A percentile compares a stretch with the other conserved stretches of the same genome.
phyloP scores from a whole-genome alignment of 805 yeast species.

The Kregervanrija pseudodelftensis region DNA sequence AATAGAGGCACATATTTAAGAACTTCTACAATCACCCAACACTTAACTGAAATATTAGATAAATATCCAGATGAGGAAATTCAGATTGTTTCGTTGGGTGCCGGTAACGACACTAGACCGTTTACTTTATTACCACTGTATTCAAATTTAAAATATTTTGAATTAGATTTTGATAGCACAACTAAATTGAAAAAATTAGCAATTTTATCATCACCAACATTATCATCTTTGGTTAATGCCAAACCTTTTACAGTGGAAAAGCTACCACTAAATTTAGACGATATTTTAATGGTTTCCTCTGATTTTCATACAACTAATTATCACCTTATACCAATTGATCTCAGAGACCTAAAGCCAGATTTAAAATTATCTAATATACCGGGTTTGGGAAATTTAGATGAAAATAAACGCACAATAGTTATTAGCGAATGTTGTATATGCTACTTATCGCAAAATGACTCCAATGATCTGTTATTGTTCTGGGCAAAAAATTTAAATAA shows the following conservation, averaged over 20 bases:
- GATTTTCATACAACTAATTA: conserved; percentile 26
- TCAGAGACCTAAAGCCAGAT: conserved; percentile 30
- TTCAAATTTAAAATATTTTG: conserved; percentile 38
- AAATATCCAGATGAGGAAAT: conserved; percentile 21
- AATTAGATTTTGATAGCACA: conserved; percentile 57
- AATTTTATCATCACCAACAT: conserved; percentile 27
- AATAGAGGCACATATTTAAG: conserved; percentile 66
- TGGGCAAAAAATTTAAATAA: conserved; percentile 27
- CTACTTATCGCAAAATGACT: conserved; percentile 48
- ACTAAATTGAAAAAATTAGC: conserved; percentile 43
- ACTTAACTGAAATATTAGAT: conserved; percentile 36
- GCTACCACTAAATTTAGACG: conserved; percentile 13
- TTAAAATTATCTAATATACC: background rate
- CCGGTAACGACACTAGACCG: conserved; percentile 72
- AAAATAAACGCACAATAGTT: conserved; percentile 47
- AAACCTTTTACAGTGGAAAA: background rate
- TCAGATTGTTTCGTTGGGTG: conserved; percentile 67
- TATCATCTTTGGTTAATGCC: conserved; percentile 1
- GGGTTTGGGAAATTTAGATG: conserved; percentile 12
- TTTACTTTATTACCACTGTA: conserved; percentile 39
- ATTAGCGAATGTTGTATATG: conserved; percentile 75
- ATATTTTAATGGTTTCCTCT: background rate
- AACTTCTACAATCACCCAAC: conserved; percentile 42
- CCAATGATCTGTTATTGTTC: conserved; percentile 36
- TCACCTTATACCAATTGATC: conserved; percentile 48